Evolutionary conservation across 306 rosid species (phyloP), one percentile per base, ranked within the genome.

Genomic region (Malus orientalis): DNA sequence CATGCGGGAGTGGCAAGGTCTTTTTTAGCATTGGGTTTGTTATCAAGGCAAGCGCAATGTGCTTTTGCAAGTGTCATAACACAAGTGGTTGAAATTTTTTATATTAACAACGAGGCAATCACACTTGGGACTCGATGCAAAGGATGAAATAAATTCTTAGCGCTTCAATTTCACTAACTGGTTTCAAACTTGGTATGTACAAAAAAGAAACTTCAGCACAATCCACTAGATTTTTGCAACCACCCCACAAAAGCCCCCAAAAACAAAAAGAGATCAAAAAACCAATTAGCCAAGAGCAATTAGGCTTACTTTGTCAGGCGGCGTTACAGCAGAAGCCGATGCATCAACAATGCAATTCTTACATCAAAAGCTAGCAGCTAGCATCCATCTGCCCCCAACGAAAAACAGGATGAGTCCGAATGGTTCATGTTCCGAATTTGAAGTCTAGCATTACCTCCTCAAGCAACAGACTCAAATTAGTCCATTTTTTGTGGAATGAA

Each of bases 401-500:
- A 9, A 51, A 9, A 18, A 53, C 3, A 14, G 60, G 36, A 1
- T 2, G 22, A 3, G 15, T 61, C 60, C 7, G 45, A 53, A 15
- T 44, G 33, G 60, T 42, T 74, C 30, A 27, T 8, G 38, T 10
- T 59, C 68, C 18, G 27, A 40, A 45, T 33, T 73, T 22, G 62
- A 59, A 20, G n/a, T 7, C 23, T 25, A 25, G 25, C 25, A 25
- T 25, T 18, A 78, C 23, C 71, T 23, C 23, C 71, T 23, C n/a
- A 59, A 38, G 70, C 80, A 64, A 60, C 4, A 67, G 74, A 61
- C 57, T 45, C 61, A 60, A 38, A 29, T 29, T 32, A 40, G 84
- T 30, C 80, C 62, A 66, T 33, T 51, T 51, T 74, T 63, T 84
- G 59, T 63, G 71, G 70, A 83, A 91, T 11, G 91, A 91, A 40